These are phyloP conservation scores for Phaeosphaeria sp. DNA, from an alignment of 2,329 filamentous ascomycete genomes.

Conservation along the genomic window DNA sequence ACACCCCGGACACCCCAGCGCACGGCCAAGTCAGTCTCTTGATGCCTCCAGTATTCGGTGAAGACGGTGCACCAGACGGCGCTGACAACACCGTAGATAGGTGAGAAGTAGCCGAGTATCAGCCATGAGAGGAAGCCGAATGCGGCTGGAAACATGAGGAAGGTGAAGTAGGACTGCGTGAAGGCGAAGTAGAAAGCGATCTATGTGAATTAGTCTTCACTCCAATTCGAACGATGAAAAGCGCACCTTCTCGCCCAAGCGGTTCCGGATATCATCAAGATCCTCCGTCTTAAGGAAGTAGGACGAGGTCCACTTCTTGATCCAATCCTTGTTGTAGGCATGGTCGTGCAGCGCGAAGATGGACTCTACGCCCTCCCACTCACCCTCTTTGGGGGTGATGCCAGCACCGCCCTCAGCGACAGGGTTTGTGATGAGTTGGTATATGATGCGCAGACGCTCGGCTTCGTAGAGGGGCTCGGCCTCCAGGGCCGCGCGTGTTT, in stretches of 20 bases:
- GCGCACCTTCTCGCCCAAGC: constrained; percentile 56
- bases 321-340: constrained; percentile 60
- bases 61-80: constrained; percentile 87
- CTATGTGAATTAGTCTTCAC: constrained; percentile 44
- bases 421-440: constrained; percentile 70
- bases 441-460: constrained; percentile 85
- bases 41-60: constrained; percentile 95
- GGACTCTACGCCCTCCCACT: constrained; percentile 59
- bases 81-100: constrained; percentile 77
- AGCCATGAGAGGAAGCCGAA: constrained; percentile 81
- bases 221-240: neutral
- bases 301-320: constrained; percentile 59
- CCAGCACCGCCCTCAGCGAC: constrained; percentile 57
- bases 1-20: constrained; percentile 90
- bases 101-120: constrained; percentile 83
- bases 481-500: constrained; percentile 72
- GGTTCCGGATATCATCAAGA: constrained; percentile 58
- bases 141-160: constrained; percentile 80
- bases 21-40: constrained; percentile 84
- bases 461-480: constrained; percentile 83
- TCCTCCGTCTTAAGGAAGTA: constrained; percentile 57
- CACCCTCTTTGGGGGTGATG: constrained; percentile 58
- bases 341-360: constrained; percentile 60
- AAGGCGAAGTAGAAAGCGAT: constrained; percentile 97
- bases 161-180: constrained; percentile 86